Base-by-base conservation (phyloP, 768 basidiomycete species). In the Pulveroboletus sp. region DNA sequence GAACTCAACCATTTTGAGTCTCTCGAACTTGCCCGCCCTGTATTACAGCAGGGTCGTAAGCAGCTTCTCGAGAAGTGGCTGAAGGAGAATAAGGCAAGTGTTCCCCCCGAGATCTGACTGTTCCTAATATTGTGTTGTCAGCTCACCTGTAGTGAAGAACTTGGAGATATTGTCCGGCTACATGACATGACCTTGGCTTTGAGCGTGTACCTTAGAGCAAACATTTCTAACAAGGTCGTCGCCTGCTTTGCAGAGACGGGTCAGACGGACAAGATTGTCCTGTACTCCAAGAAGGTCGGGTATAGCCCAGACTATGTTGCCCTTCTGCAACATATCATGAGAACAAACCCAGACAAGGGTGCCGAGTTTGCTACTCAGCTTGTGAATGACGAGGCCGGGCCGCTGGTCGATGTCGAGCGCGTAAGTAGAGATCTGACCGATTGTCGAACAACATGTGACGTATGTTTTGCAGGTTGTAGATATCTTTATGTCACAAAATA, bases 221-320 rank as follows among this genome's bases (percentile, higher is more conserved):
- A 95, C 62, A 85, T 97, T 6, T 96, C 96, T 41, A 96, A 93
- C 78, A 99, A 98, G 74, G 95, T 97, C 64, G 85, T 97, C 50
- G 96, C 96, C 5, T 98, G 94, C 77, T 99, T 99, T 67, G 96
- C 95, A 6, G 96, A 99, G 74, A 93, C 93, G 0, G 96, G 95
- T 15, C 96, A 99, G 70, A 96, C 84, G 33, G 94, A 97, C 71
- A 99, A 99, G 78, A 99, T 99, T 52, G 80, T 98, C 15, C 73
- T 98, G 3, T 99, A 99, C 68, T 86, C 93, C 4, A 97, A 98
- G 82, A 96, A 97, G 67, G 95, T 98, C 51, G 86, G 83, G 27
- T 93, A 96, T 66, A 81, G 74, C 17, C 96, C 96, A 7, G 96
- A 98, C 63, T 99, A 92, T 71, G 85, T 89, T 35, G 79, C 85